Evolutionary conservation across 1,139 yeast genomes (phyloP).

Genomic region (Debaryomyces sp.): DNA sequence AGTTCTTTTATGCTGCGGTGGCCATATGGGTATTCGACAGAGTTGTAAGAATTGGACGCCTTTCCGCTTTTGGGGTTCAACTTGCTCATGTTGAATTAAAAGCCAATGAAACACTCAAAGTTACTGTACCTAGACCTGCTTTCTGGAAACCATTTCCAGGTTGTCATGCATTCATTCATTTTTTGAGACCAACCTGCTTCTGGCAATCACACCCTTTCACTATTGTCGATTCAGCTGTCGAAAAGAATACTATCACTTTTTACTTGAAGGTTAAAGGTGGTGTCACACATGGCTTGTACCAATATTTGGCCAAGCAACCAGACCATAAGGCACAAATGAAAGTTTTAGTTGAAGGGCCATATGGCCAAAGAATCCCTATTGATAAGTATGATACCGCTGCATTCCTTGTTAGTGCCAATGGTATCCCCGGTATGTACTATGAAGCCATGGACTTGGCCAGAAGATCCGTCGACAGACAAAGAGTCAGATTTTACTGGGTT

Average conservation of each 20-base stretch:
- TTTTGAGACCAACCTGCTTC: constrained; percentile 37
- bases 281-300: constrained; percentile 34
- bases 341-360: constrained; percentile 46
- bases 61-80: constrained; percentile 42
- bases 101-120: constrained; percentile 43
- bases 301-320: constrained; percentile 31
- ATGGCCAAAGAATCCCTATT: constrained; percentile 37
- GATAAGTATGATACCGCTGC: constrained; percentile 33
- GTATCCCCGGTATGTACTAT: constrained; percentile 45
- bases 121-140: constrained; percentile 41
- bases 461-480: constrained; percentile 19
- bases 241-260: constrained; percentile 26
- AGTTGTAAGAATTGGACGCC: constrained; percentile 35
- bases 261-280: constrained; percentile 42
- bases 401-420: constrained; percentile 47
- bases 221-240: constrained; percentile 39
- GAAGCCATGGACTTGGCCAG: constrained; percentile 35
- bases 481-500: constrained; percentile 37
- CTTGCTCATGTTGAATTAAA: constrained; percentile 34
- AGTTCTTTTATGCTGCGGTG: constrained; percentile 40
- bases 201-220: constrained; percentile 53
- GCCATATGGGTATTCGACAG: constrained; percentile 52
- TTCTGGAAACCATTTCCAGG: constrained; percentile 50
- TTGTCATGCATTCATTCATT: constrained; percentile 54
- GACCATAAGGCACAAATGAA: constrained; percentile 27